phyloP scores from a whole-genome alignment of 208 protist genomes.

The Crithidia mellificae region DNA sequence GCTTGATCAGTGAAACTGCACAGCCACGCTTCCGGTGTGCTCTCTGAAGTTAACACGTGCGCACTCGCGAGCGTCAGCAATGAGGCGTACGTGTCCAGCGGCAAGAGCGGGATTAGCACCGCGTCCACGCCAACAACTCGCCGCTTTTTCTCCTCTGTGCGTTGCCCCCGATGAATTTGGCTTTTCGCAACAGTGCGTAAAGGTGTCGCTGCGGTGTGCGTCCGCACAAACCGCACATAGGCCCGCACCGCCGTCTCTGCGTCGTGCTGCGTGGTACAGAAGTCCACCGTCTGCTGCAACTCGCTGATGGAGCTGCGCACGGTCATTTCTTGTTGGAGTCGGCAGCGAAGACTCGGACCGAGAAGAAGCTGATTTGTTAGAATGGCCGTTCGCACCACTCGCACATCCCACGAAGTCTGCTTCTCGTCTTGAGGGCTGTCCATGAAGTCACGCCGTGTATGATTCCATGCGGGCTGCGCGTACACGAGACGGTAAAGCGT shows the following conservation, averaged over 20 bases:
- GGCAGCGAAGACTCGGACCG: background rate
- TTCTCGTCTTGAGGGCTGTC: no score
- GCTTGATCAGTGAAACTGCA: no score
- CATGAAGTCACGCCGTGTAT: no score
- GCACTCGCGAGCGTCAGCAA: constrained; percentile 24
- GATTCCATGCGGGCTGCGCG: constrained; percentile 17
- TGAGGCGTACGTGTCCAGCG: constrained; percentile 5
- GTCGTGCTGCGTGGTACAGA: constrained; percentile 25
- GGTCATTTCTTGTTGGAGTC: background rate
- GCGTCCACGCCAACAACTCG: background rate
- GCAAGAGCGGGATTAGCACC: constrained; percentile 7
- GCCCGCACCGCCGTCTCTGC: constrained; percentile 25
- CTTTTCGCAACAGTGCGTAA: no score
- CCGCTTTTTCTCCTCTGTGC: no score
- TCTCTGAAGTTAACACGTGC: constrained; percentile 9
- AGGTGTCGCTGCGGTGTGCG: background rate
- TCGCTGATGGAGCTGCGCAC: constrained; percentile 3
- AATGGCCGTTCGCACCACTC: constrained; percentile 4
- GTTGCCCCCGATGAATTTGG: no score
- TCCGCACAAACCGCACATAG: constrained; percentile 26
- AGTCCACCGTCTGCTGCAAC: constrained; percentile 16
- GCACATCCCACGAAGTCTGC: background rate
- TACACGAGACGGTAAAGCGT: constrained; percentile 12
- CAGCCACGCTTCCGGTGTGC: background rate
- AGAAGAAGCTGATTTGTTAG: background rate